Percentiles rank a stretch among this genome's conserved stretches.
Conservation (phyloP, 768 basidiomycete genomes). For the Mycena maculata region DNA sequence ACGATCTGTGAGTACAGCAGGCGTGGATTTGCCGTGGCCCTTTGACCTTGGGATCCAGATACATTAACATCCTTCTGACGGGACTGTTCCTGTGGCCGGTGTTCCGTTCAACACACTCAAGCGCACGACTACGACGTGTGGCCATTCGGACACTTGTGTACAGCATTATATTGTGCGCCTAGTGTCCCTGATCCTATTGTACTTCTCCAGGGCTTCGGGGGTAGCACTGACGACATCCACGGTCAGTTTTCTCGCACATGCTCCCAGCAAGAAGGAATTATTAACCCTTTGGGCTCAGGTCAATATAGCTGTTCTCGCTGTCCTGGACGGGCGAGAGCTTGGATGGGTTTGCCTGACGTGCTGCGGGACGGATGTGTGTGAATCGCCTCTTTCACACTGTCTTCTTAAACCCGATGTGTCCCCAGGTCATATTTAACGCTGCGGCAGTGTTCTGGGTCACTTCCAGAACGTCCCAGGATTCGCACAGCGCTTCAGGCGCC, state of each 20-base stretch:
- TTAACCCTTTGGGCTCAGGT: constrained; percentile 31
- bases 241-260: constrained; percentile 36
- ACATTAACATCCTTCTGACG: constrained; percentile 53
- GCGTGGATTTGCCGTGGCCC: background rate
- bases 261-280: background rate
- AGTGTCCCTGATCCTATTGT: background rate
- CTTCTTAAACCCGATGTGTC: background rate
- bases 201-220: constrained; percentile 51
- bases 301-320: constrained; percentile 59
- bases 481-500: background rate
- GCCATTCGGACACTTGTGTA: constrained; percentile 58
- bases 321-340: constrained; percentile 57
- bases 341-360: constrained; percentile 61
- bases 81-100: constrained; percentile 62
- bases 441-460: constrained; percentile 63
- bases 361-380: constrained; percentile 48
- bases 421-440: constrained; percentile 60
- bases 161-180: constrained; percentile 25
- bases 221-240: constrained; percentile 62
- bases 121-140: constrained; percentile 48
- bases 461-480: constrained; percentile 21
- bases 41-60: constrained; percentile 29
- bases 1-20: constrained; percentile 55
- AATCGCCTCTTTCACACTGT: background rate
- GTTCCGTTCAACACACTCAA: constrained; percentile 46